phyloP scores from a whole-genome alignment of 139 green algal species.

The Coccomyxa sp. region DNA sequence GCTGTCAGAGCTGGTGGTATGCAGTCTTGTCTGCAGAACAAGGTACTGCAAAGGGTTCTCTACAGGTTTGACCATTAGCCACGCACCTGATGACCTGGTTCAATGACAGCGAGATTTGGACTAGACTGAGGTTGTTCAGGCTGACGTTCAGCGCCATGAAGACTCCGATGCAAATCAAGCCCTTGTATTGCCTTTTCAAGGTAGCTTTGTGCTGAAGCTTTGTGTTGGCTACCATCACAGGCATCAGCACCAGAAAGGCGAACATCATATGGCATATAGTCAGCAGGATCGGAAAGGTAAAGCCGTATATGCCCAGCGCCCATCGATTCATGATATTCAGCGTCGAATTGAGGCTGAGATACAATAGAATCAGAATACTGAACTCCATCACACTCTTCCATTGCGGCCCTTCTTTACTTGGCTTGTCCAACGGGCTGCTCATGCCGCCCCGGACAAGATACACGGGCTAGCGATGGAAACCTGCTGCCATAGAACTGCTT shows the following conservation, averaged over 20 bases:
- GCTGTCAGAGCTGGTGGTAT: too few species aligned
- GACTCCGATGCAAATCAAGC: slow-evolving; percentile 42
- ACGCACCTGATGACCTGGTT: slow-evolving; percentile 64
- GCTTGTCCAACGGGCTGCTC: neutral
- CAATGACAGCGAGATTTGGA: slow-evolving; percentile 47
- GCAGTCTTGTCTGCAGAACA: too few species aligned
- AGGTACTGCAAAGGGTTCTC: too few species aligned
- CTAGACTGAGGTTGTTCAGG: slow-evolving; percentile 54
- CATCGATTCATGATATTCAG: slow-evolving; percentile 23
- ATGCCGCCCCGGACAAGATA: neutral
- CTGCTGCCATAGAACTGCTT: too few species aligned
- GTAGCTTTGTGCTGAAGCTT: slow-evolving; percentile 30
- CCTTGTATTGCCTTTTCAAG: slow-evolving; percentile 42
- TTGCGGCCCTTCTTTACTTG: neutral
- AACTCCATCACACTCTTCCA: neutral
- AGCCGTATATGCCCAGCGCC: slow-evolving; percentile 48
- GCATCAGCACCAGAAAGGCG: slow-evolving; percentile 39
- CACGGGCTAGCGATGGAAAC: too few species aligned
- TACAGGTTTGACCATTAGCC: too few species aligned
- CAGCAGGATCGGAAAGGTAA: slow-evolving; percentile 55
- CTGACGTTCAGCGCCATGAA: slow-evolving; percentile 59
- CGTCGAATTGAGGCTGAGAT: neutral
- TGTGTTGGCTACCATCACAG: slow-evolving; percentile 27
- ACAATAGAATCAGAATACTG: neutral
- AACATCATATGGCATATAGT: slow-evolving; percentile 62